Base-by-base conservation (phyloP, 805 yeast genomes). In the Candida peoriensis region DNA sequence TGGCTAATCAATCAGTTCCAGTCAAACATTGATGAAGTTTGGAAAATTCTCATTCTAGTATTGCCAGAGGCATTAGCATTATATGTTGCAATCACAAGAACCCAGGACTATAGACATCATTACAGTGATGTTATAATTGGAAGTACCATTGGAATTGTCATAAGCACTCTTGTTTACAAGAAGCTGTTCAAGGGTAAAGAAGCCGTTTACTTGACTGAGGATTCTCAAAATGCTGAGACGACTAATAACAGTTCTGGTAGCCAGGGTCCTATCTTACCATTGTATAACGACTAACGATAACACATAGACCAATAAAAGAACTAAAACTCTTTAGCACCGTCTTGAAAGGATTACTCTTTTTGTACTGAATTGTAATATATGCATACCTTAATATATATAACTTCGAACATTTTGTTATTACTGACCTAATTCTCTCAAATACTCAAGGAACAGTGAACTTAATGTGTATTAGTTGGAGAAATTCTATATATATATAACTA, bases 51-150 rank as follows among this genome's bases (percentile, higher is more conserved):
- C 5, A 47, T 76, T 5, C 60, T 75, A 2, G 52, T 63, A 4
- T 30, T 70, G 10, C 90, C 93, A 2, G 54, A 73, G 2, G 50
- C 86, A n/a, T 67, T 81, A 2, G 96, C 97, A 0, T 50, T 71
- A 1, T 70, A 78, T 45, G 77, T 93, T 42, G 97, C 96, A 0
- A 57, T 84, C 36, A 76, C 90, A 23, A 72, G 98, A 44, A 84
- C 95, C 1, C 81, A 83, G 50, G 98, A 90, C 60, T 89, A 89
- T 60, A 72, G 97, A 55, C 98, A 90, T 53, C 97, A 89, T 59
- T 86, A 83, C 54, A 66, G 82, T 14, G 98, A 90, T 57, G 78
- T 90, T 3, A 43, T 81, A 1, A 52, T 79, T n/a, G 98, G 98
- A 8, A 64, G 80, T 13, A 11, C 65, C 2, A 51, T 93, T 7